phyloP scores from a whole-genome alignment of 352 stramenopile species.

The Aphanomyces euteiches region DNA sequence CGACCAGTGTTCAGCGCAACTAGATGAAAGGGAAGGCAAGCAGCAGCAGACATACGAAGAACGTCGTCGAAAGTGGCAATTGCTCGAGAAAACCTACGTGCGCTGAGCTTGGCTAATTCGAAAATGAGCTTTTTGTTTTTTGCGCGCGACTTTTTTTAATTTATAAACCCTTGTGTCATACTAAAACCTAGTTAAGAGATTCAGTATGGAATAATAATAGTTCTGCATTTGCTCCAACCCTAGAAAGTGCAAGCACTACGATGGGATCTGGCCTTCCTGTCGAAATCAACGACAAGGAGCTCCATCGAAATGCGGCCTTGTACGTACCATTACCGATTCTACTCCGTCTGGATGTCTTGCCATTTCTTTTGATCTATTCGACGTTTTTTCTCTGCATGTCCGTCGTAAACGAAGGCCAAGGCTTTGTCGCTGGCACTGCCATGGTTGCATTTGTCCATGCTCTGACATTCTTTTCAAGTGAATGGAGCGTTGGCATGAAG shows the following conservation, averaged over 20 bases:
- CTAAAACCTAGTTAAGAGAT: background rate
- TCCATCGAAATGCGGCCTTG: slow-evolving; percentile 39
- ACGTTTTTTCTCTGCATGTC: slow-evolving; percentile 29
- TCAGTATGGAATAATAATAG: background rate
- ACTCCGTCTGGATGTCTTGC: slow-evolving; percentile 51
- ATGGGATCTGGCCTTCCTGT: background rate
- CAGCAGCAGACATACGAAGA: slow-evolving; percentile 20
- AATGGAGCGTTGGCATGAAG: slow-evolving; percentile 49
- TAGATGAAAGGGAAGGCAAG: slow-evolving; percentile 58
- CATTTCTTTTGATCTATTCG: slow-evolving; percentile 44
- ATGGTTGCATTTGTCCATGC: slow-evolving; percentile 48
- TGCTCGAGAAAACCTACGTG: slow-evolving; percentile 4
- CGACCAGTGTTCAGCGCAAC: slow-evolving; percentile 61
- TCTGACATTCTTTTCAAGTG: slow-evolving; percentile 50
- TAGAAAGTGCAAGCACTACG: background rate
- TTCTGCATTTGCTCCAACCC: background rate
- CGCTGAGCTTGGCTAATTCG: slow-evolving; percentile 6
- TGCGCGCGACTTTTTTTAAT: background rate
- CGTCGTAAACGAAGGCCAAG: slow-evolving; percentile 11
- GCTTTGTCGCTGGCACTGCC: slow-evolving; percentile 40
- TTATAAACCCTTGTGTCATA: background rate
- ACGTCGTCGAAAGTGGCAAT: slow-evolving; percentile 5
- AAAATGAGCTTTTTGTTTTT: background rate
- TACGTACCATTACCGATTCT: slow-evolving; percentile 57
- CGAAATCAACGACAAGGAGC: slow-evolving; percentile 14